These are phyloP conservation scores for Globisporangium solare DNA, from an alignment of 352 stramenopile species.

Conservation along the genomic window DNA sequence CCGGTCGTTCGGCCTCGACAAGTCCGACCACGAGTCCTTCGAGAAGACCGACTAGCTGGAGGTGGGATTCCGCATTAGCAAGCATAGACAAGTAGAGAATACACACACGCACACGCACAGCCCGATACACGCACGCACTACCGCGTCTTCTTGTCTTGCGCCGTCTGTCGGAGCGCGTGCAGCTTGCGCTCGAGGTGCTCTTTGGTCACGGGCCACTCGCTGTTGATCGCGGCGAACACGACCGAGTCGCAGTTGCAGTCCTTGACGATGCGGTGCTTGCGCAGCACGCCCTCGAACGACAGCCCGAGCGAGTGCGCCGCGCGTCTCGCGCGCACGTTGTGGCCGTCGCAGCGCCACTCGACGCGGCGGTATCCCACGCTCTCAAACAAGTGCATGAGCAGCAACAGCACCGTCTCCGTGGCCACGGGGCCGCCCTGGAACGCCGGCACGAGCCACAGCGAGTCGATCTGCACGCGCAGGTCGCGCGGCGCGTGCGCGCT, in stretches of 20 bases:
- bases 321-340: slow-evolving; percentile 81
- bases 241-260: slow-evolving; percentile 83
- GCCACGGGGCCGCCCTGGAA: slow-evolving; percentile 58
- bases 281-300: slow-evolving; percentile 83
- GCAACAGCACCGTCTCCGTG: slow-evolving; percentile 57
- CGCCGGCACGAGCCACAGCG: slow-evolving; percentile 76
- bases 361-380: slow-evolving; percentile 70
- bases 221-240: slow-evolving; percentile 84
- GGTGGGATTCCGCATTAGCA: too few species aligned
- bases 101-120: not conserved
- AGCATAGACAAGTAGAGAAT: slow-evolving; percentile 3
- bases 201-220: slow-evolving; percentile 71
- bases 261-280: slow-evolving; percentile 85
- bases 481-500: slow-evolving; percentile 68
- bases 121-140: slow-evolving; percentile 11
- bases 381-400: slow-evolving; percentile 74
- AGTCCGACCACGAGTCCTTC: slow-evolving; percentile 15
- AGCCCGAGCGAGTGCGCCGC: slow-evolving; percentile 80
- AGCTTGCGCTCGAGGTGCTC: slow-evolving; percentile 57
- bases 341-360: slow-evolving; percentile 83
- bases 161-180: slow-evolving; percentile 13
- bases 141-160: slow-evolving; percentile 24
- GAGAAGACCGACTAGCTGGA: slow-evolving; percentile 11
- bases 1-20: slow-evolving; percentile 37
- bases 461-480: slow-evolving; percentile 72